Conservation (phyloP, 1,139 yeast species). For the Hanseniaspora gamundiae region DNA sequence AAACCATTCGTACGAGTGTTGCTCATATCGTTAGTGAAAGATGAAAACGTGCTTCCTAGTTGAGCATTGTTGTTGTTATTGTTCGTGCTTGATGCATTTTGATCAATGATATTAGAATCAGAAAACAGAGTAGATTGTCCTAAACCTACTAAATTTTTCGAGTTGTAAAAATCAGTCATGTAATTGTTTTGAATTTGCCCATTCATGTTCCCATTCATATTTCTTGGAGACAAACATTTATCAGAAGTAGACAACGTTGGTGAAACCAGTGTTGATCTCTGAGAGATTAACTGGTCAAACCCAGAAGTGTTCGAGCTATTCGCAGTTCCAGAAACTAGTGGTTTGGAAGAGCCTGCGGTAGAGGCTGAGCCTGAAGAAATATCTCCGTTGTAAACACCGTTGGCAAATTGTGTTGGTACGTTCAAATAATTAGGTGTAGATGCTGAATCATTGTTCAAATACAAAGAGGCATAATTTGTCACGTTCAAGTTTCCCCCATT, state of each 20-base stretch:
- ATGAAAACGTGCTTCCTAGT: neutral
- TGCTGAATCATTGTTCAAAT: slow-evolving; percentile 1
- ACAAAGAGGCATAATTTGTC: neutral
- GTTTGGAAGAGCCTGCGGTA: neutral
- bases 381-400: neutral
- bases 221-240: neutral
- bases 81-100: slow-evolving; percentile 2
- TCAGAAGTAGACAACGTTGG: neutral
- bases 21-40: neutral
- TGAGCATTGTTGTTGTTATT: slow-evolving; percentile 4
- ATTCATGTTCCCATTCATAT: neutral
- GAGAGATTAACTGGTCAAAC: neutral
- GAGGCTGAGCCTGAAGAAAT: neutral
- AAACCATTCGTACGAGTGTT: neutral
- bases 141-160: neutral
- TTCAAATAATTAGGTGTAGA: neutral
- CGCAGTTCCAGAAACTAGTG: neutral
- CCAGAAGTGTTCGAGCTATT: neutral
- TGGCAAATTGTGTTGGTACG: neutral
- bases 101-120: neutral
- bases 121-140: neutral
- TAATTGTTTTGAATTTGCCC: neutral
- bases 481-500: neutral
- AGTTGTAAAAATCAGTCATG: neutral
- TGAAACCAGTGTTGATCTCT: neutral